Evolutionary conservation across 2,329 filamentous ascomycete species (phyloP), one percentile per base, ranked within the genome.

Genomic region (Colletotrichum kahawae): DNA sequence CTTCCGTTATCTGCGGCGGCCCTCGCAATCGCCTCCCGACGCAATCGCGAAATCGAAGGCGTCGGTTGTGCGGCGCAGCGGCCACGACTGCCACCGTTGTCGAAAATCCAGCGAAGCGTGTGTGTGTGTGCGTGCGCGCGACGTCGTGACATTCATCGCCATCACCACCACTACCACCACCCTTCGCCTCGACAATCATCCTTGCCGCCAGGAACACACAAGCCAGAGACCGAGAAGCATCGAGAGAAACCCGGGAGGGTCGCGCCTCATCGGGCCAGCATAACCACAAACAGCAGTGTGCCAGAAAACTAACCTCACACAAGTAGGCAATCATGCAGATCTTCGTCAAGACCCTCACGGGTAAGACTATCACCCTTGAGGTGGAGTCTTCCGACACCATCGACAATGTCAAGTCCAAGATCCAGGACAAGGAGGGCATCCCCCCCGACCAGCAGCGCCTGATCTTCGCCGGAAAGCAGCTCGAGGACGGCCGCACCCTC

Each of bases 351-450:
- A 93, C 92, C 91, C 92, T 98, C 84, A 98, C 97, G 95, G 97
- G 97, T 86, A 98, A 98, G 94, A 98, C 97, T 87, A 98, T 98
- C 94, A 98, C 97, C 94, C 96, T 99, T 84, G 97, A 99, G 95
- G 97, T 98, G 90, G 97, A 98, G 94, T 98, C 95, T 84, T 96
- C 94, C 85, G 97, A 99, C 90, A 98, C 96, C 86, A 98, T 99
- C 90, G 97, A 98, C 93, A 98, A 98, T 94, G 97, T 99, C 91
- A 98, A 98, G 94, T 95, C 95, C 91, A 98, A 99, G 93, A 92
- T 92, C 83, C 90, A 93, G 95, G 97, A 98, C 93, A 99, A 98
- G 95, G 97, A 99, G 92, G 96, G 97, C 82, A 99, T 99, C 81
- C 97, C 97, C 85, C 96, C 97, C 64, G 97, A 98, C 91, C 97